phyloP scores from a whole-genome alignment of 192 early-diverging fungal species.

The Coemansia sp. region DNA sequence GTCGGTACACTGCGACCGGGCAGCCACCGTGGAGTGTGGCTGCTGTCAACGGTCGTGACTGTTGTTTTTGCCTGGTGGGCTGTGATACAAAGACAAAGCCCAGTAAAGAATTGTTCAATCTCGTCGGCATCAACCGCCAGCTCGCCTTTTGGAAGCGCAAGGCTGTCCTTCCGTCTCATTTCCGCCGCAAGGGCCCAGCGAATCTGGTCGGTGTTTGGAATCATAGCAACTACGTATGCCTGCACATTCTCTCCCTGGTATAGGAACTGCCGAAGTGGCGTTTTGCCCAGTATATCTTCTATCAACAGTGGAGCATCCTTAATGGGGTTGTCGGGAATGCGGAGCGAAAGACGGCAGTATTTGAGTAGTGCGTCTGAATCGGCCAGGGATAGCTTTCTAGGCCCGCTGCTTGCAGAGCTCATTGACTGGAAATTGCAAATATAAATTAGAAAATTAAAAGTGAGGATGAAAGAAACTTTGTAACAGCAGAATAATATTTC shows the following conservation, averaged over 20 bases:
- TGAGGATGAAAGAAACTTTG: background rate
- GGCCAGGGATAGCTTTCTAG: background rate
- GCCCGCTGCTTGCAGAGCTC: background rate
- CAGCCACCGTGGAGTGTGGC: background rate
- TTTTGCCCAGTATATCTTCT: slow-evolving; percentile 20
- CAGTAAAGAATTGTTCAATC: slow-evolving; percentile 24
- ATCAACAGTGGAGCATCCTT: slow-evolving; percentile 13
- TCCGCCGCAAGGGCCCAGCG: slow-evolving; percentile 30
- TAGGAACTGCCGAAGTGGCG: slow-evolving; percentile 21
- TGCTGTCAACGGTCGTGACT: background rate
- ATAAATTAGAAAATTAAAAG: background rate
- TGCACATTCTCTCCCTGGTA: slow-evolving; percentile 34
- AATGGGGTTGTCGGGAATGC: slow-evolving; percentile 22
- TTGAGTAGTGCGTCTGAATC: slow-evolving; percentile 43
- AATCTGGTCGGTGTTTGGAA: slow-evolving; percentile 46
- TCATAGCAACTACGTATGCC: slow-evolving; percentile 29
- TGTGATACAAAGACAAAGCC: slow-evolving; percentile 19
- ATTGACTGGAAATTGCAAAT: background rate
- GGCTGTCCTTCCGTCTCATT: slow-evolving; percentile 27
- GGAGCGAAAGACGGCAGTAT: slow-evolving; percentile 31
- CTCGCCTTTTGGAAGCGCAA: slow-evolving; percentile 17
- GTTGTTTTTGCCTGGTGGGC: slow-evolving; percentile 27
- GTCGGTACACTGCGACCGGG: slow-evolving; percentile 3
- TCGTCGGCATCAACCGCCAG: slow-evolving; percentile 28
- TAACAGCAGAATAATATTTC: background rate